Percentiles rank a stretch among this genome's conserved stretches.
Conservation (phyloP, 2,329 filamentous ascomycete species). For the Ophiocordyceps sinensis region DNA sequence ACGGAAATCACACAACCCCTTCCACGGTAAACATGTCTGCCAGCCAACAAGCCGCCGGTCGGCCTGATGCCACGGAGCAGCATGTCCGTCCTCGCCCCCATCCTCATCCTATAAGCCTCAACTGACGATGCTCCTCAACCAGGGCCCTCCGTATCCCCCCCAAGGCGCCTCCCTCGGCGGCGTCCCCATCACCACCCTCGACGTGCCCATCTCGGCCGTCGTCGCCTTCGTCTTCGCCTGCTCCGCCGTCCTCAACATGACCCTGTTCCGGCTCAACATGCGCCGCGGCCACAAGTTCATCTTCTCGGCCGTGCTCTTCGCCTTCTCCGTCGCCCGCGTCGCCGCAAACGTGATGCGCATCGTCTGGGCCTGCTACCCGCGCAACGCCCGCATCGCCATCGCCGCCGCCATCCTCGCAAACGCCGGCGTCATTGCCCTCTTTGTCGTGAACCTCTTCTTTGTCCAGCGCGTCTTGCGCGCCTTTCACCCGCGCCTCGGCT, state of each 20-base stretch:
- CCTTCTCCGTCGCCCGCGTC: slow-evolving; percentile 41
- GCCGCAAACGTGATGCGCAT: slow-evolving; percentile 36
- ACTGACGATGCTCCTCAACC: slow-evolving; percentile 3
- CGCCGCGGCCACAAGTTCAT: slow-evolving; percentile 41
- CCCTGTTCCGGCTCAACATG: slow-evolving; percentile 36
- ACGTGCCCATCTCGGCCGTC: slow-evolving; percentile 50
- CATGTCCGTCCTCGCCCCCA: neutral
- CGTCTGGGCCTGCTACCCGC: slow-evolving; percentile 32
- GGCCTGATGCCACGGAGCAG: neutral
- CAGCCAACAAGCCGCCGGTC: no score
- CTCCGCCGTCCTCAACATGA: slow-evolving; percentile 42
- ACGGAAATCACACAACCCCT: no score
- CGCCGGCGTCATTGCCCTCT: slow-evolving; percentile 61
- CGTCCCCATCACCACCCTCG: slow-evolving; percentile 38
- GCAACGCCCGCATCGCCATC: slow-evolving; percentile 28
- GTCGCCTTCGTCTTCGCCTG: slow-evolving; percentile 43
- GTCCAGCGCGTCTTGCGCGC: slow-evolving; percentile 61
- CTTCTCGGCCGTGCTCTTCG: slow-evolving; percentile 42
- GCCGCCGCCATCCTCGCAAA: slow-evolving; percentile 57
- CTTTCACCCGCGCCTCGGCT: slow-evolving; percentile 56
- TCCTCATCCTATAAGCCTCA: neutral
- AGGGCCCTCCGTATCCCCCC: slow-evolving; percentile 24
- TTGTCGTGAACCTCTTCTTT: slow-evolving; percentile 66
- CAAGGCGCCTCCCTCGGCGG: slow-evolving; percentile 39
- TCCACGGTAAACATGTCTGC: no score